Evolutionary conservation across 2,329 filamentous ascomycete genomes (phyloP), one percentile per base, ranked within the genome.

Genomic region (Parascedosporium putredinis): DNA sequence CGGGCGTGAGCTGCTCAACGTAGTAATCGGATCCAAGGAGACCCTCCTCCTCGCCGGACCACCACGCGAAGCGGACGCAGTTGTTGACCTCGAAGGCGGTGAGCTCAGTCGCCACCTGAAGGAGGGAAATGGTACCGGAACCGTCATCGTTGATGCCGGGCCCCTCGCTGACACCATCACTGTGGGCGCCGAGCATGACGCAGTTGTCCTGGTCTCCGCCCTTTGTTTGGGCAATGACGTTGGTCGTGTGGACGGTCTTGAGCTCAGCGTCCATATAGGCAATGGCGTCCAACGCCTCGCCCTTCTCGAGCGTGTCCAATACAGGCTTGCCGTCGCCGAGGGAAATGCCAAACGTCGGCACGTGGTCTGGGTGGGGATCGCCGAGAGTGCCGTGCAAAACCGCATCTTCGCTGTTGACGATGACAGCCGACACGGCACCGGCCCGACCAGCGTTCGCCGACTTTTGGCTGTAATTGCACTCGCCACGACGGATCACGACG

Each of bases 111-210:
- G 81, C 80, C 7, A 84, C 68, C 60, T 84, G 81, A 34, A 84
- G 72, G 4, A 84, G 66, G 1, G 77, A 74, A 50, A 80, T 58
- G 29, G 75, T 79, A 50, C 85, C 85, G 3, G 81, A 83, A 44
- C 85, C 85, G 58, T 89, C 83, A 57, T 89, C 85, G 62, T 89
- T 89, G 71, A 89, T 88, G 18, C 85, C 85, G 1, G 81, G 79
- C 1, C 81, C 81, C 47, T 76, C 80, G 1, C 68, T 60, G 14
- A 84, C 81, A 53, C 75, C 78, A 60, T 84, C 80, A 29, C 73
- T 79, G 66, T 84, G 81, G 2, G 72, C 81, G 16, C 81, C 80
- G 0, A 83, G 69, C 75, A 82, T 79, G 43, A 84, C 77, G 56
- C 78, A 81, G 65, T 84, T 82, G 29, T 82, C 68, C 2, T 67